phyloP scores from a whole-genome alignment of 129 eudicot genomes.

The Ambrosia artemisiifolia region DNA sequence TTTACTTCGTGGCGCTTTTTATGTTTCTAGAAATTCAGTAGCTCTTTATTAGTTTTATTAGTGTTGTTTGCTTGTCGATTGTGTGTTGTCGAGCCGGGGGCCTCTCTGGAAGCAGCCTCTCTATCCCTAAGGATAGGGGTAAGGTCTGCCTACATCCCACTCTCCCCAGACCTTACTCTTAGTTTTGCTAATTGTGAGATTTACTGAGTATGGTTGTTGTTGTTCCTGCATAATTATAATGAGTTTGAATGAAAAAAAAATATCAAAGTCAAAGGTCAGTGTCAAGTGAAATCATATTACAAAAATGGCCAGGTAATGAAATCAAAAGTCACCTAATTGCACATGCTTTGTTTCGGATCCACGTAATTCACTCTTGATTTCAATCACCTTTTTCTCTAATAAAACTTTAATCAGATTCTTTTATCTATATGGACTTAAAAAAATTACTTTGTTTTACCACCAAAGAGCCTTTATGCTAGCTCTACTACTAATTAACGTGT shows the following conservation, averaged over 20 bases:
- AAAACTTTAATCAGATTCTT: neutral
- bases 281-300: slow-evolving; percentile 23
- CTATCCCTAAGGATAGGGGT: too few relatives aligned
- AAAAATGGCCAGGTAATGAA: slow-evolving; percentile 26
- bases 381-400: neutral
- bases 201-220: too few relatives aligned
- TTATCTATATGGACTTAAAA: neutral
- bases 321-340: slow-evolving; percentile 37
- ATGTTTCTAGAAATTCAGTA: too few relatives aligned
- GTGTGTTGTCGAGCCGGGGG: too few relatives aligned
- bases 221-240: neutral
- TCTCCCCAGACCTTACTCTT: too few relatives aligned
- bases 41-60: too few relatives aligned
- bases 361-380: slow-evolving; percentile 22
- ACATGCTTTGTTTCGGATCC: slow-evolving; percentile 31
- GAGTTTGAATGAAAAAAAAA: neutral
- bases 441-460: neutral
- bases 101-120: too few relatives aligned
- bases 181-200: too few relatives aligned
- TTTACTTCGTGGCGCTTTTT: too few relatives aligned
- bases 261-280: slow-evolving; percentile 21
- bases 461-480: neutral
- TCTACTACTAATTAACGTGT: neutral
- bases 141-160: too few relatives aligned
- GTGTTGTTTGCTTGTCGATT: too few relatives aligned